These are phyloP conservation scores for Raffaelea ambrosiae DNA, from an alignment of 2,329 filamentous ascomycete genomes.

Conservation along the genomic window DNA sequence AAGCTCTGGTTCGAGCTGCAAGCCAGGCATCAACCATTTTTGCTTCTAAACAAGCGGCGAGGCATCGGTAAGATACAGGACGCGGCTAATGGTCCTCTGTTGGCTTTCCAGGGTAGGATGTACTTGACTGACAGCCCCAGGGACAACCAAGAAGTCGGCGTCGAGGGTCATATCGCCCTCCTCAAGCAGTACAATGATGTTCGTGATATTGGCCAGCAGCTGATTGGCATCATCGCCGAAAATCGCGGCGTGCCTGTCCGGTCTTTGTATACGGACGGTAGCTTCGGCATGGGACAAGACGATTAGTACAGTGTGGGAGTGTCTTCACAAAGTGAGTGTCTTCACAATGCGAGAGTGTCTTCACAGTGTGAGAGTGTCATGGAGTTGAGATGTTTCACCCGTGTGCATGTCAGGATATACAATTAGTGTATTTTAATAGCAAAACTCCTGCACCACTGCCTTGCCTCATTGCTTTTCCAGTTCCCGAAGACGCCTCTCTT, in stretches of 20 bases:
- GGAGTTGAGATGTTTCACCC: no score
- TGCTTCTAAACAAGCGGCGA: neutral
- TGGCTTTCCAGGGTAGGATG: no score
- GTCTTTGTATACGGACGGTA: conserved; percentile 19
- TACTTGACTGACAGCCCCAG: no score
- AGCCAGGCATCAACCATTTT: conserved; percentile 1
- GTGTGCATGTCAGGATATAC: no score
- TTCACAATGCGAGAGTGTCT: no score
- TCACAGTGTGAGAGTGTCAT: no score
- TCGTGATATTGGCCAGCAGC: conserved; percentile 28
- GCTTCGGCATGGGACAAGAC: conserved; percentile 21
- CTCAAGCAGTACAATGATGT: conserved; percentile 28
- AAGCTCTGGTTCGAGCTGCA: conserved; percentile 3
- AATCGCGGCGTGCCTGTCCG: conserved; percentile 22
- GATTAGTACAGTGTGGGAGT: conserved; percentile 4
- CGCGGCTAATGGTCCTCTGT: no score
- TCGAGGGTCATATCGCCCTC: conserved; percentile 16
- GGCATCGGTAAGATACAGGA: no score
- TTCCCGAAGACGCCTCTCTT: no score
- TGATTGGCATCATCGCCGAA: conserved; percentile 29
- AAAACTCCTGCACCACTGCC: no score
- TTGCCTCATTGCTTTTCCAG: no score
- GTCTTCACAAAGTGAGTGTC: neutral
- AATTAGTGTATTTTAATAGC: no score
- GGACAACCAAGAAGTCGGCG: neutral